phyloP scores from a whole-genome alignment of 768 basidiomycete species.

The Serendipita indica region DNA sequence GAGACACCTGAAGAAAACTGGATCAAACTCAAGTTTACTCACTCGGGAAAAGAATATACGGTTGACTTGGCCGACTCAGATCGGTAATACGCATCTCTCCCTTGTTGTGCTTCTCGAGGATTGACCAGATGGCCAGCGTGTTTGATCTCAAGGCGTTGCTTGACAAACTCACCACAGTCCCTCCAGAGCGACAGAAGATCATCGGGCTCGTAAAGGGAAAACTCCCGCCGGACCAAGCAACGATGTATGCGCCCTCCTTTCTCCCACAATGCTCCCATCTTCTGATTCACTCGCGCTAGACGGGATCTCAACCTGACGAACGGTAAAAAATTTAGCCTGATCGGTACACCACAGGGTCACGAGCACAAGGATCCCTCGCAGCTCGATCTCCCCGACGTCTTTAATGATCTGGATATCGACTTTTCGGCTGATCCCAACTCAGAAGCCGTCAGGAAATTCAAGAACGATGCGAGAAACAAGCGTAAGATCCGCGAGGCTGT shows the following conservation, averaged over 20 bases:
- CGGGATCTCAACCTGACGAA: slow-evolving; percentile 40
- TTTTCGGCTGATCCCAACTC: slow-evolving; percentile 42
- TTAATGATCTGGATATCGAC: slow-evolving; percentile 75
- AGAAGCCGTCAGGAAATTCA: slow-evolving; percentile 39
- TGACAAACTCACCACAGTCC: slow-evolving; percentile 57
- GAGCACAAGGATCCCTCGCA: slow-evolving; percentile 79
- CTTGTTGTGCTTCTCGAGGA: neutral
- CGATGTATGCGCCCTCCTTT: slow-evolving; percentile 31
- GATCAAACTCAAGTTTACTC: slow-evolving; percentile 52
- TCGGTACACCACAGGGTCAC: slow-evolving; percentile 75
- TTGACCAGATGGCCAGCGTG: slow-evolving; percentile 32
- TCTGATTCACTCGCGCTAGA: slow-evolving; percentile 22
- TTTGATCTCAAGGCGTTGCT: slow-evolving; percentile 64
- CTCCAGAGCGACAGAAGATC: slow-evolving; percentile 75
- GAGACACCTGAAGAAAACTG: slow-evolving; percentile 22
- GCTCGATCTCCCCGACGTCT: slow-evolving; percentile 48
- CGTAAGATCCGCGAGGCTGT: slow-evolving; percentile 67
- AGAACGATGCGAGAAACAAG: slow-evolving; percentile 64
- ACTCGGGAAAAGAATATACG: slow-evolving; percentile 54
- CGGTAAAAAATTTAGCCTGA: slow-evolving; percentile 66
- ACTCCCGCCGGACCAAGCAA: slow-evolving; percentile 56
- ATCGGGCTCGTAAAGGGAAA: slow-evolving; percentile 75
- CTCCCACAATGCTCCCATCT: too few relatives aligned
- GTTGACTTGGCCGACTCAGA: slow-evolving; percentile 64
- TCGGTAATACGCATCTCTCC: slow-evolving; percentile 33